These are phyloP conservation scores for Albugo laibachii DNA, from an alignment of 352 stramenopile species.

Conservation along the genomic window DNA sequence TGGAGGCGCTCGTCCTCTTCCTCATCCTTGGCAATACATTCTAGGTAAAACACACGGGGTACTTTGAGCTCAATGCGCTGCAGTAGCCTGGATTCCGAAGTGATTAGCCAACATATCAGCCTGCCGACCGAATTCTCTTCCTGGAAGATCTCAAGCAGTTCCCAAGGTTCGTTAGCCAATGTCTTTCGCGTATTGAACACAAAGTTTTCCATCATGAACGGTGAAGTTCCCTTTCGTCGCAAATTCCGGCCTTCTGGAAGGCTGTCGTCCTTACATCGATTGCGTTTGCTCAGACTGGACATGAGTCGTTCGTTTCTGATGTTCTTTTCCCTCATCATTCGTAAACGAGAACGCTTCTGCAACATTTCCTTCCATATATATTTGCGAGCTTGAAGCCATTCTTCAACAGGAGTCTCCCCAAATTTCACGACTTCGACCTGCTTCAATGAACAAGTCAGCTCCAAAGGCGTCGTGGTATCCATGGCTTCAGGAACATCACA, in stretches of 20 bases:
- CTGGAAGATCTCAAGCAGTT: constrained; percentile 64
- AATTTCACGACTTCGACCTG: neutral
- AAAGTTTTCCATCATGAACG: constrained; percentile 54
- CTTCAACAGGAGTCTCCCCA: constrained; percentile 20
- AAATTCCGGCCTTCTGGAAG: no score
- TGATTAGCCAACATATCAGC: constrained; percentile 93
- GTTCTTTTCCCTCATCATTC: constrained; percentile 1
- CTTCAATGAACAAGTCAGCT: neutral
- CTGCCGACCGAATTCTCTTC: constrained; percentile 44
- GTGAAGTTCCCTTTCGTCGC: no score
- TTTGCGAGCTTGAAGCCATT: constrained; percentile 54
- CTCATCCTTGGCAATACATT: constrained; percentile 1
- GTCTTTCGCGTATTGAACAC: constrained; percentile 34
- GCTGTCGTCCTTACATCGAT: constrained; percentile 14
- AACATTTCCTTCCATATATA: constrained; percentile 45
- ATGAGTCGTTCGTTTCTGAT: neutral
- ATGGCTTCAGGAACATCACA: no score
- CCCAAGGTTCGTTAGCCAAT: constrained; percentile 45
- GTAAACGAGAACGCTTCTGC: constrained; percentile 29
- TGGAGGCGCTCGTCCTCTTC: constrained; percentile 1
- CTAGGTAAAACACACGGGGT: neutral
- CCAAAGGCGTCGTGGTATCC: no score
- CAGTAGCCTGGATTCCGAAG: constrained; percentile 16
- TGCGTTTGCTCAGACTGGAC: neutral
- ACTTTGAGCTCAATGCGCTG: neutral